Evolutionary conservation across 2,329 filamentous ascomycete species (phyloP).

Genomic region (Verticillium nonalfalfae): DNA sequence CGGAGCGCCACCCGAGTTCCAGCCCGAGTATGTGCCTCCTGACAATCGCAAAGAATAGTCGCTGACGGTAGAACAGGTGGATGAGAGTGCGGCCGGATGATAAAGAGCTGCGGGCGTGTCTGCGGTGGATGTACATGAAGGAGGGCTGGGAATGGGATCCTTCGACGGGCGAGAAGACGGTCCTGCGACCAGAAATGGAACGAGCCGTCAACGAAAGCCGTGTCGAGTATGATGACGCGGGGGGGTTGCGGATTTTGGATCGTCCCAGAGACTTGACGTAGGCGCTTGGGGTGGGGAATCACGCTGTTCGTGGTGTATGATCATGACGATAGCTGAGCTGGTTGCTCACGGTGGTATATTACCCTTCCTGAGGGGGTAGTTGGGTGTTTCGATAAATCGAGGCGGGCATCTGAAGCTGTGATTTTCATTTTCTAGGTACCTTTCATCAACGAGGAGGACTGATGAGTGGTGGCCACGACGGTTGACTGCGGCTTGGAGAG

Average conservation of each 20-base stretch:
- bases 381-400: no score
- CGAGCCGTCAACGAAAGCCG: slow-evolving; percentile 50
- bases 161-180: slow-evolving; percentile 55
- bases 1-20: slow-evolving; percentile 47
- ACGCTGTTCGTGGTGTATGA: background rate
- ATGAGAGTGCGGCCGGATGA: slow-evolving; percentile 76
- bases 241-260: slow-evolving; percentile 34
- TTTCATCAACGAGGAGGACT: no score
- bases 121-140: slow-evolving; percentile 88
- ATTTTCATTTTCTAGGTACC: no score
- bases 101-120: slow-evolving; percentile 81
- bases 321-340: slow-evolving; percentile 5
- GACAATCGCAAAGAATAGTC: background rate
- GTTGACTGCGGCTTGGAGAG: no score
- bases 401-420: no score
- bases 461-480: no score
- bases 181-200: slow-evolving; percentile 46
- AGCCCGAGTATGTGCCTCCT: slow-evolving; percentile 54
- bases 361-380: no score
- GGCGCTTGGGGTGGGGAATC: background rate
- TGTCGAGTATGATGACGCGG: slow-evolving; percentile 48
- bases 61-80: slow-evolving; percentile 42
- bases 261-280: background rate
- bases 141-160: slow-evolving; percentile 82
- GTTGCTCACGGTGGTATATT: background rate